Evolutionary conservation across 345 rosid genomes (phyloP).

Genomic region (Trapa incisa): DNA sequence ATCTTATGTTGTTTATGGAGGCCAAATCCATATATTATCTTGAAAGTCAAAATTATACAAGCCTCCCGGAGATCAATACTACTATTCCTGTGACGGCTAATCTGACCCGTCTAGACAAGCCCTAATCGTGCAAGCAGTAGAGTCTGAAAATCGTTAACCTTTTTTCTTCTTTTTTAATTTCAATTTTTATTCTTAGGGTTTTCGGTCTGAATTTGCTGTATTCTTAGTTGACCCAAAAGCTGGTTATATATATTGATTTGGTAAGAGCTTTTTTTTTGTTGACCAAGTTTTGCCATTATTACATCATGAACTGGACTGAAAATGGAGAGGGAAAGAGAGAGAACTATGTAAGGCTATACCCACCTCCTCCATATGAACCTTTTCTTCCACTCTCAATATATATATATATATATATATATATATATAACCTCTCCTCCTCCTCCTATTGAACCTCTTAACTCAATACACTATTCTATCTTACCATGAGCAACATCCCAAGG

Average conservation of each 20-base stretch:
- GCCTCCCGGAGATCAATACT: background rate
- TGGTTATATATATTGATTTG: too few relatives aligned
- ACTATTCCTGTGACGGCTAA: background rate
- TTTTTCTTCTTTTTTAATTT: background rate
- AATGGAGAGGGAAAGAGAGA: too few relatives aligned
- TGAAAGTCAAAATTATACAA: background rate
- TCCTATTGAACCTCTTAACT: background rate
- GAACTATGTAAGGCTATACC: too few relatives aligned
- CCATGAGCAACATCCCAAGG: slow-evolving; percentile 78
- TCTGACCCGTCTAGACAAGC: background rate
- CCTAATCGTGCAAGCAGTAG: slow-evolving; percentile 1
- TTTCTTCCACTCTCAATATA: background rate
- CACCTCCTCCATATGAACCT: background rate
- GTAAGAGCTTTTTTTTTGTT: too few relatives aligned
- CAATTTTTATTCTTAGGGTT: too few relatives aligned
- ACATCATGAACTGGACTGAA: too few relatives aligned
- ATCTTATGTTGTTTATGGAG: background rate
- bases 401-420: background rate
- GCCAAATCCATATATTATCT: background rate
- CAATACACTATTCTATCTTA: slow-evolving; percentile 11
- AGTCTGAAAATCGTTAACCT: background rate
- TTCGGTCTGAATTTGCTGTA: too few relatives aligned
- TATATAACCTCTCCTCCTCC: background rate
- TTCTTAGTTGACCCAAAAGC: too few relatives aligned
- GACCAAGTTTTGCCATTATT: too few relatives aligned